A percentile compares a stretch with the other conserved stretches of the same genome.
Conservation (phyloP, 257 asterid species). For the Ocimum tenuiflorum region DNA sequence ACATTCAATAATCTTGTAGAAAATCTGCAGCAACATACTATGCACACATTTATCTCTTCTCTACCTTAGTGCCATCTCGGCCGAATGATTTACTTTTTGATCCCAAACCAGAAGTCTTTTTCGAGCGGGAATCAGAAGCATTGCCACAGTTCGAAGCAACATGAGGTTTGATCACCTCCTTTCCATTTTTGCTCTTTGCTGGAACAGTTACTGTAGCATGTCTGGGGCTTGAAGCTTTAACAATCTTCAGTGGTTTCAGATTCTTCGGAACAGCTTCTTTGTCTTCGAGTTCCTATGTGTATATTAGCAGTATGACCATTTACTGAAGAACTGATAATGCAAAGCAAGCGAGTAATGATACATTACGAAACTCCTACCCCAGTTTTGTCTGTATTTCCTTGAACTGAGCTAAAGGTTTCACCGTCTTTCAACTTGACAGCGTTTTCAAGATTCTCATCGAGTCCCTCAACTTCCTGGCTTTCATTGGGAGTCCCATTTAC, state of each 20-base stretch:
- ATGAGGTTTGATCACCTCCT: slow-evolving; percentile 25
- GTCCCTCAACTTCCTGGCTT: slow-evolving; percentile 23
- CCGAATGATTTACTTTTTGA: slow-evolving; percentile 28
- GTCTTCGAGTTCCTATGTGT: slow-evolving; percentile 28
- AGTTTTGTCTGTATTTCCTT: slow-evolving; percentile 3
- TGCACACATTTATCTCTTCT: background rate
- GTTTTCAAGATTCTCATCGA: slow-evolving; percentile 27
- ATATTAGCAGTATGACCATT: slow-evolving; percentile 1
- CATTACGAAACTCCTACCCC: slow-evolving; percentile 23
- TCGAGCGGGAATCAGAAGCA: slow-evolving; percentile 29
- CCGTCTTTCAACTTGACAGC: slow-evolving; percentile 26
- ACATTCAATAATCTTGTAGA: background rate
- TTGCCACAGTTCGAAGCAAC: slow-evolving; percentile 35
- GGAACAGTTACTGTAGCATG: slow-evolving; percentile 15
- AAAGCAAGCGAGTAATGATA: background rate
- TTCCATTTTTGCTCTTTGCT: slow-evolving; percentile 30
- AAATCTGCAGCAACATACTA: background rate
- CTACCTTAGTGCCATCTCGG: slow-evolving; percentile 31
- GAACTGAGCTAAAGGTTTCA: no score
- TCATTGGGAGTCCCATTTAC: slow-evolving; percentile 26
- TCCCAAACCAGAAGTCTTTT: slow-evolving; percentile 18
- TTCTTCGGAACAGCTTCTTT: slow-evolving; percentile 25
- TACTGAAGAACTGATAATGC: background rate
- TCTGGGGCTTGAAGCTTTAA: slow-evolving; percentile 23
- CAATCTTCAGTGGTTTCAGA: slow-evolving; percentile 28